These are phyloP conservation scores for Smallanthus sonchifolius DNA, from an alignment of 129 eudicot genomes.

Conservation along the genomic window DNA sequence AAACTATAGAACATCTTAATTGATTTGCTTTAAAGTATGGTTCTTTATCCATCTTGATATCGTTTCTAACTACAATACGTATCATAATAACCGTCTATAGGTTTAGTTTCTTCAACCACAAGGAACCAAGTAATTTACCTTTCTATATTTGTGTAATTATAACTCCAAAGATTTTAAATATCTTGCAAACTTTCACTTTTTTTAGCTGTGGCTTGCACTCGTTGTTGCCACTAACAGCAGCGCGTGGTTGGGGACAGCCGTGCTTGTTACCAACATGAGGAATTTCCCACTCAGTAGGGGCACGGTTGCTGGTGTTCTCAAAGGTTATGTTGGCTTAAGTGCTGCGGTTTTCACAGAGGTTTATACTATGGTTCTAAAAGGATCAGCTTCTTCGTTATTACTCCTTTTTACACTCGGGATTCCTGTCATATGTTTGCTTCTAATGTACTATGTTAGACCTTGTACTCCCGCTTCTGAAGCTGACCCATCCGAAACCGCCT, in stretches of 20 bases:
- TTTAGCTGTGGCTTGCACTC: slow-evolving; percentile 85
- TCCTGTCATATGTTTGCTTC: slow-evolving; percentile 55
- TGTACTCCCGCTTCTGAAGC: slow-evolving; percentile 79
- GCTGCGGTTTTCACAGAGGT: slow-evolving; percentile 89
- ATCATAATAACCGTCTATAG: slow-evolving; percentile 3
- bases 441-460: slow-evolving; percentile 81
- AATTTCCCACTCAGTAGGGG: slow-evolving; percentile 91
- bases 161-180: background rate
- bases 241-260: slow-evolving; percentile 94
- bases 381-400: slow-evolving; percentile 55
- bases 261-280: slow-evolving; percentile 94
- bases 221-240: slow-evolving; percentile 78
- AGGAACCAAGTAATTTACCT: background rate
- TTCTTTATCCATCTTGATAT: background rate
- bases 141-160: background rate
- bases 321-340: slow-evolving; percentile 91
- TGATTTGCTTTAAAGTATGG: background rate
- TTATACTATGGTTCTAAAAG: slow-evolving; percentile 61
- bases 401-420: slow-evolving; percentile 65
- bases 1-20: background rate
- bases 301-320: slow-evolving; percentile 88
- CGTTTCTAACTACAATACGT: background rate
- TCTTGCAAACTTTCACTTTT: background rate
- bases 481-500: slow-evolving; percentile 57
- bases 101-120: background rate